Evolutionary conservation across 2,329 filamentous ascomycete genomes (phyloP).

Genomic region (Xylaria digitata): DNA sequence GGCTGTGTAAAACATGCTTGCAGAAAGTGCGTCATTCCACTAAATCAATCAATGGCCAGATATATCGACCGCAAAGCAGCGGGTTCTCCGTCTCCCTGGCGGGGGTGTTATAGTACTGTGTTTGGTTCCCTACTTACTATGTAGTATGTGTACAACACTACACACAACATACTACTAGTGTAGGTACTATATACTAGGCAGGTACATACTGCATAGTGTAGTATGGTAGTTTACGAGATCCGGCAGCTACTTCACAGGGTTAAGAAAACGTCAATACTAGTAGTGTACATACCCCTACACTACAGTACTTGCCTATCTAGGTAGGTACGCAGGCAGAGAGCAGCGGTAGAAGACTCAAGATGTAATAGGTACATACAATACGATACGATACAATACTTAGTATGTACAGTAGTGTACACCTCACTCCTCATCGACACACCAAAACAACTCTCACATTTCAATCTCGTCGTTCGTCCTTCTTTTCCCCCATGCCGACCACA

Average conservation of each 20-base stretch:
- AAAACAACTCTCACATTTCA: neutral
- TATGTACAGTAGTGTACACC: neutral
- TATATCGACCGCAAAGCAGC: neutral
- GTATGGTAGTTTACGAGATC: too few species aligned
- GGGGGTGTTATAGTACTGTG: neutral
- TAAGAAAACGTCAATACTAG: too few species aligned
- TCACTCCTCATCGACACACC: slow-evolving; percentile 2
- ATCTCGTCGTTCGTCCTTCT: neutral
- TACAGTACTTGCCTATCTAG: too few species aligned
- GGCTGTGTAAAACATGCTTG: slow-evolving; percentile 15
- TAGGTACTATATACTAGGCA: too few species aligned
- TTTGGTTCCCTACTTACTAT: too few species aligned
- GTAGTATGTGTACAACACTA: too few species aligned
- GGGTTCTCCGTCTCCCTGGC: neutral
- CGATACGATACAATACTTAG: neutral
- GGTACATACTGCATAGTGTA: too few species aligned
- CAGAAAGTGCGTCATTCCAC: slow-evolving; percentile 22
- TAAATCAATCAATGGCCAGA: slow-evolving; percentile 1
- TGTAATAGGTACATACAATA: slow-evolving; percentile 1
- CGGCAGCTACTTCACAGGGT: too few species aligned
- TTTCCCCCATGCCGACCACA: neutral
- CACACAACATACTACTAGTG: too few species aligned
- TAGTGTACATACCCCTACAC: too few species aligned
- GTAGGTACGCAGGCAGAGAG: too few species aligned
- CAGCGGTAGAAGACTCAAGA: too few species aligned